A percentile compares a stretch with the other conserved stretches of the same genome.
Conservation (phyloP, 768 basidiomycete species). For the Auricularia sp. region DNA sequence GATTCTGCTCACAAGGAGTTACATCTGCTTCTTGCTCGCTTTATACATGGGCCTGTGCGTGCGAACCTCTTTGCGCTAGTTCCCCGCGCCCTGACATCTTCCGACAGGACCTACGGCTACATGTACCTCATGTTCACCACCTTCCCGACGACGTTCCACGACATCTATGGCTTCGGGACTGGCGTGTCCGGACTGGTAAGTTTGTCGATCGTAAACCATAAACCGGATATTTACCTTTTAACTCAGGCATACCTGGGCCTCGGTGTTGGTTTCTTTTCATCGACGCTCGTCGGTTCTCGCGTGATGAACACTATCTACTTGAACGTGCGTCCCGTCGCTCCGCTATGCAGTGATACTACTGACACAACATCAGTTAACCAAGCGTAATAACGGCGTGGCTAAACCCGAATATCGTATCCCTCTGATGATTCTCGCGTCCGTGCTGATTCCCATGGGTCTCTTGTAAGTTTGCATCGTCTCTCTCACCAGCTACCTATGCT, state of each 20-base stretch:
- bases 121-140: slow-evolving; percentile 23
- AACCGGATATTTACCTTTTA: too few species aligned
- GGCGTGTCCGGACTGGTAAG: slow-evolving; percentile 24
- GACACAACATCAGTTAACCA: slow-evolving; percentile 13
- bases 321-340: slow-evolving; percentile 25
- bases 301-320: slow-evolving; percentile 39
- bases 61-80: too few species aligned
- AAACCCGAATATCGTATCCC: slow-evolving; percentile 74
- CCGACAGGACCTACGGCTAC: slow-evolving; percentile 9
- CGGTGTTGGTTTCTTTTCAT: slow-evolving; percentile 40
- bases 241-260: slow-evolving; percentile 12
- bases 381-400: slow-evolving; percentile 43
- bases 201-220: too few species aligned
- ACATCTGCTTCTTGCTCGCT: slow-evolving; percentile 12
- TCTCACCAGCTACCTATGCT: not conserved
- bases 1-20: slow-evolving; percentile 13
- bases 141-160: slow-evolving; percentile 30
- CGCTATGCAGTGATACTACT: not conserved
- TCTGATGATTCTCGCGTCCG: slow-evolving; percentile 55
- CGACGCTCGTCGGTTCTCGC: slow-evolving; percentile 40
- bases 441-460: slow-evolving; percentile 54
- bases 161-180: slow-evolving; percentile 26
- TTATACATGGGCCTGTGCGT: slow-evolving; percentile 10
- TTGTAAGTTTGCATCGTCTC: slow-evolving; percentile 8
- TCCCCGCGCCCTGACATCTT: not conserved